phyloP scores from a whole-genome alignment of 495 filamentous ascomycete species.

The Pseudoneurospora amorphoporcata region DNA sequence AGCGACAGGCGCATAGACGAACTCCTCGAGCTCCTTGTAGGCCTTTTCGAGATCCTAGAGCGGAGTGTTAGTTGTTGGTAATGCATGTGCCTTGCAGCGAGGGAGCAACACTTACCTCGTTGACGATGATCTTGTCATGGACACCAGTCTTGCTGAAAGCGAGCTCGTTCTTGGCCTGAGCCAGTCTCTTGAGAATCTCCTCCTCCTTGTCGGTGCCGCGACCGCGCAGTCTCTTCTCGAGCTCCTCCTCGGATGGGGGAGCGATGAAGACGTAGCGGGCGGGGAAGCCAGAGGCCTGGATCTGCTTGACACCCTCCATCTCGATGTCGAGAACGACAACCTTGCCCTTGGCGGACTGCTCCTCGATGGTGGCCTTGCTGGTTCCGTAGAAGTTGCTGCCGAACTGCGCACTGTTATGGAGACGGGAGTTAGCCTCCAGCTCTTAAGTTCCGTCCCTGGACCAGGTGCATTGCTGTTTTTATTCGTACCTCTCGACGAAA shows the following conservation, averaged over 20 bases:
- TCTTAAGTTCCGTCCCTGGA: neutral
- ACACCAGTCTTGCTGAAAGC: constrained; percentile 66
- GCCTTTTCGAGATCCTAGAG: constrained; percentile 61
- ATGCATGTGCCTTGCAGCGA: neutral
- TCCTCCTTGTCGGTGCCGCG: constrained; percentile 78
- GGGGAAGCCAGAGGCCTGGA: constrained; percentile 62
- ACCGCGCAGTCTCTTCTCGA: constrained; percentile 70
- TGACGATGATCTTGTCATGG: constrained; percentile 81
- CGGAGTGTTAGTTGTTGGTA: neutral
- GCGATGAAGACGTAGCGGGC: constrained; percentile 80
- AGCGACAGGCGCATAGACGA: constrained; percentile 31
- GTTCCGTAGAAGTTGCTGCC: constrained; percentile 87
- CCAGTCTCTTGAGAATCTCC: constrained; percentile 59
- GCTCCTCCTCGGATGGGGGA: constrained; percentile 62
- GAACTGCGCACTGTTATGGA: constrained; percentile 57
- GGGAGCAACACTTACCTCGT: constrained; percentile 43
- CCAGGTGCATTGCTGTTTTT: neutral
- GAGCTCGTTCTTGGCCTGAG: constrained; percentile 73
- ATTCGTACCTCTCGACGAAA: constrained; percentile 58
- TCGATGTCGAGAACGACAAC: constrained; percentile 79
- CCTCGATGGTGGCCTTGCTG: constrained; percentile 61
- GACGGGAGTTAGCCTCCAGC: neutral
- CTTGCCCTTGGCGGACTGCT: constrained; percentile 57
- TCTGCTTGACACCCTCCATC: constrained; percentile 98
- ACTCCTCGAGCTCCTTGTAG: constrained; percentile 67